A percentile compares a stretch with the other conserved stretches of the same genome.
Conservation (phyloP, 345 rosid genomes). For the Eutrema yunnanense region DNA sequence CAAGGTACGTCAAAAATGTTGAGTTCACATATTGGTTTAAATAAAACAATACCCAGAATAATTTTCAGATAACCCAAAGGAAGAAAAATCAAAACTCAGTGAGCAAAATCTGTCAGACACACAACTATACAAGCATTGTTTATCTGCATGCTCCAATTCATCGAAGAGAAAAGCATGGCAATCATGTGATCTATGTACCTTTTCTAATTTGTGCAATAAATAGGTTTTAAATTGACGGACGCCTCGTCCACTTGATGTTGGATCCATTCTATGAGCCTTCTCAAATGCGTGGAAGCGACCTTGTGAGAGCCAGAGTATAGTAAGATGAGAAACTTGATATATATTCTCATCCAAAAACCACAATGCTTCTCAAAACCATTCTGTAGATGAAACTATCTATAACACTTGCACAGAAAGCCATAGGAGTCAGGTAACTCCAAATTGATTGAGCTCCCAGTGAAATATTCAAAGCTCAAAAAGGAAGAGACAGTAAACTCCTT, state of each 20-base stretch:
- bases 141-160: background rate
- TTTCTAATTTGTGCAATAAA: constrained; percentile 70
- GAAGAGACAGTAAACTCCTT: background rate
- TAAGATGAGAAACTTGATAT: background rate
- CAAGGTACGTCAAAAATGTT: background rate
- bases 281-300: constrained; percentile 96
- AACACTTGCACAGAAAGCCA: background rate
- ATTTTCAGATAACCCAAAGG: background rate
- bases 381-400: background rate
- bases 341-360: background rate
- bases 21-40: background rate
- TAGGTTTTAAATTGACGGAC: constrained; percentile 94
- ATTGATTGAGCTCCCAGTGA: background rate
- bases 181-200: constrained; percentile 36
- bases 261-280: constrained; percentile 74
- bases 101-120: background rate
- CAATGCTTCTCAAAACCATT: background rate
- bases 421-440: background rate
- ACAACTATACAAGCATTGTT: background rate
- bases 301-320: constrained; percentile 9
- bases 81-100: background rate
- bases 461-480: background rate
- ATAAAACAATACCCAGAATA: background rate
- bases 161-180: background rate
- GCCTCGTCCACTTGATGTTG: constrained; percentile 64